A percentile compares a stretch with the other conserved stretches of the same genome.
These are phyloP conservation scores for Sanghuangporus baumii DNA, from an alignment of 1,284 basidiomycete genomes.

Conservation along the genomic window DNA sequence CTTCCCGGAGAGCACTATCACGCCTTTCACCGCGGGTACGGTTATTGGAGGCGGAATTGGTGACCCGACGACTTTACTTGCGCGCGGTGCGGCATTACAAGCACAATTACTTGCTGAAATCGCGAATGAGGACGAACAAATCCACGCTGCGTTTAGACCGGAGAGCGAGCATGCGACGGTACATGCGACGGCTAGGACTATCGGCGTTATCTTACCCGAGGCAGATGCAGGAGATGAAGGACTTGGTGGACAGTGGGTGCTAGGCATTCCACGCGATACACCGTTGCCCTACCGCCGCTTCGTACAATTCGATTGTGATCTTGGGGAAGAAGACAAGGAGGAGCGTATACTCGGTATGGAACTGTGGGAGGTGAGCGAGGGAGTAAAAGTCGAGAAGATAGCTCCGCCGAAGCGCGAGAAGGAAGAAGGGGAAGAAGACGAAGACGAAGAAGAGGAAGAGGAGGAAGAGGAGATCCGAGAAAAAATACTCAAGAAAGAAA, in stretches of 20 bases:
- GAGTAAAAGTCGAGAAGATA: constrained; percentile 70
- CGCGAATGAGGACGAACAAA: constrained; percentile 43
- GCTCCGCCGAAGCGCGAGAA: constrained; percentile 44
- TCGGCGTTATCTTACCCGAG: constrained; percentile 80
- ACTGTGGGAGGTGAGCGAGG: constrained; percentile 84
- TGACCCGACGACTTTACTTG: constrained; percentile 88
- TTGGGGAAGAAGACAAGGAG: constrained; percentile 40
- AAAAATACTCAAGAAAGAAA: constrained; percentile 59
- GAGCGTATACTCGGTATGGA: constrained; percentile 63
- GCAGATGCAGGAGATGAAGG: constrained; percentile 33
- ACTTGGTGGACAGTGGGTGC: constrained; percentile 59
- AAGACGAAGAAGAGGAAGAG: constrained; percentile 49
- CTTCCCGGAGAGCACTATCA: constrained; percentile 64
- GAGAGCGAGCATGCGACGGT: constrained; percentile 41
- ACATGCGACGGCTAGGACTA: constrained; percentile 57
- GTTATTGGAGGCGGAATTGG: constrained; percentile 64
- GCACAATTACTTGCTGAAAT: constrained; percentile 60
- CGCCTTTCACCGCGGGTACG: constrained; percentile 59
- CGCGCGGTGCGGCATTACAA: constrained; percentile 86
- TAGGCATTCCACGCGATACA: constrained; percentile 67
- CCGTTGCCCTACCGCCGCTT: constrained; percentile 75
- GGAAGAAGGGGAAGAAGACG: constrained; percentile 50
- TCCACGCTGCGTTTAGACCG: constrained; percentile 47
- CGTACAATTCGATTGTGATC: constrained; percentile 64
- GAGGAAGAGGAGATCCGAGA: constrained; percentile 62